These are phyloP conservation scores for Centella asiatica DNA, from an alignment of 129 eudicot genomes.

Conservation along the genomic window DNA sequence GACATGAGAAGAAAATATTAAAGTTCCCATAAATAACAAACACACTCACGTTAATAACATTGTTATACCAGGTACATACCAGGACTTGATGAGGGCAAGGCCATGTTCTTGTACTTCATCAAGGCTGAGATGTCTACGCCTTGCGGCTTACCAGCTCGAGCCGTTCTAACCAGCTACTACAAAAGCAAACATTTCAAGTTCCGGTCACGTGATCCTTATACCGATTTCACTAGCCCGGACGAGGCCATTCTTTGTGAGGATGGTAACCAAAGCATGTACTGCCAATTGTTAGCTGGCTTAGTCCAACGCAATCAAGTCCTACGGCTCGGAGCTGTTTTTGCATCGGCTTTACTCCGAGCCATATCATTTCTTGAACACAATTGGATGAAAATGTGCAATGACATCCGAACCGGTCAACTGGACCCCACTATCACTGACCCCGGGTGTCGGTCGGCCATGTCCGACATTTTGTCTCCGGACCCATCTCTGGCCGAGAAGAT, in stretches of 20 bases:
- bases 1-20: no score
- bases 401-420: slow-evolving; percentile 52
- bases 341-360: slow-evolving; percentile 74
- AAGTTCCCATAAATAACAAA: no score
- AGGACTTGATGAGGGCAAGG: slow-evolving; percentile 65
- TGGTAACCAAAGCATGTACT: slow-evolving; percentile 90
- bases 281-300: slow-evolving; percentile 76
- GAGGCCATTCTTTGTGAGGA: slow-evolving; percentile 63
- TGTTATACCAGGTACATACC: slow-evolving; percentile 28
- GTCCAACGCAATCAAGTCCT: slow-evolving; percentile 62
- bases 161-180: slow-evolving; percentile 84
- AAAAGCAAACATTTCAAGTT: slow-evolving; percentile 65
- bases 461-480: slow-evolving; percentile 34
- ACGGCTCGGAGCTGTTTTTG: slow-evolving; percentile 88
- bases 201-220: slow-evolving; percentile 44
- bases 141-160: slow-evolving; percentile 58
- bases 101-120: slow-evolving; percentile 54
- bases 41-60: not conserved
- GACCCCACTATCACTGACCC: slow-evolving; percentile 40
- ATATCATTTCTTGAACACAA: slow-evolving; percentile 64
- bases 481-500: slow-evolving; percentile 53
- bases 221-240: slow-evolving; percentile 69
- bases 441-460: slow-evolving; percentile 47
- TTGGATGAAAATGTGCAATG: slow-evolving; percentile 52
- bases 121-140: slow-evolving; percentile 66